phyloP scores from a whole-genome alignment of 2,329 filamentous ascomycete genomes.

The Xylariaceae sp. region DNA sequence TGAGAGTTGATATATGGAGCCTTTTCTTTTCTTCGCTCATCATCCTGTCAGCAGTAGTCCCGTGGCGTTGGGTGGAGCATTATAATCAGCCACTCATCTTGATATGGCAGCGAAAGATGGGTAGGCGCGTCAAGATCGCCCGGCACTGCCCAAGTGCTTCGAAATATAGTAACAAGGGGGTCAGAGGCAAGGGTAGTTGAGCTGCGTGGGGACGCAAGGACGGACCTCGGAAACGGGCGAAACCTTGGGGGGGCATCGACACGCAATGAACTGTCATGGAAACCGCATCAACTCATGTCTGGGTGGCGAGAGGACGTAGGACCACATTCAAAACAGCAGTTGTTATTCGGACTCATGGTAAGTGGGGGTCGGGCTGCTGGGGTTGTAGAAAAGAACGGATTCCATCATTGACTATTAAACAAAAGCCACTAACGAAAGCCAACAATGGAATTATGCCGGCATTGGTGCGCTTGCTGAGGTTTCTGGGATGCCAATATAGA shows the following conservation, averaged over 20 bases:
- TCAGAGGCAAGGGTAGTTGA: slow-evolving; percentile 16
- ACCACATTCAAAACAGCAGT: background rate
- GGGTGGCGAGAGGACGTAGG: background rate
- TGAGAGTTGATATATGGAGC: slow-evolving; percentile 1
- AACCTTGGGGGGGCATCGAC: slow-evolving; percentile 3
- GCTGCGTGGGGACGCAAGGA: slow-evolving; percentile 14
- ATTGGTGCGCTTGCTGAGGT: slow-evolving; percentile 6
- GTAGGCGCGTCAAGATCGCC: slow-evolving; percentile 13
- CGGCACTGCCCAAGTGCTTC: background rate
- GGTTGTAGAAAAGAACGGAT: background rate
- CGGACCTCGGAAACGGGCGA: slow-evolving; percentile 5
- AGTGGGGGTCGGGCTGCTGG: background rate
- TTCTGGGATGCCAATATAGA: background rate
- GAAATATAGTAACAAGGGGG: slow-evolving; percentile 2
- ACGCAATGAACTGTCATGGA: slow-evolving; percentile 12
- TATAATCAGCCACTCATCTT: slow-evolving; percentile 11
- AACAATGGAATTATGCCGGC: slow-evolving; percentile 1
- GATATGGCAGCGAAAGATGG: background rate
- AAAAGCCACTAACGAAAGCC: slow-evolving; percentile 10
- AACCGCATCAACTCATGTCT: slow-evolving; percentile 3
- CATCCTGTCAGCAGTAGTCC: background rate
- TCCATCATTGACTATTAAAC: no score
- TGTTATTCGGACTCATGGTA: background rate
- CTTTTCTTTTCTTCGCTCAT: slow-evolving; percentile 1
- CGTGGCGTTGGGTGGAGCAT: slow-evolving; percentile 7